These are phyloP conservation scores for Tilletia indica DNA, from an alignment of 1,284 basidiomycete species.

Conservation along the genomic window DNA sequence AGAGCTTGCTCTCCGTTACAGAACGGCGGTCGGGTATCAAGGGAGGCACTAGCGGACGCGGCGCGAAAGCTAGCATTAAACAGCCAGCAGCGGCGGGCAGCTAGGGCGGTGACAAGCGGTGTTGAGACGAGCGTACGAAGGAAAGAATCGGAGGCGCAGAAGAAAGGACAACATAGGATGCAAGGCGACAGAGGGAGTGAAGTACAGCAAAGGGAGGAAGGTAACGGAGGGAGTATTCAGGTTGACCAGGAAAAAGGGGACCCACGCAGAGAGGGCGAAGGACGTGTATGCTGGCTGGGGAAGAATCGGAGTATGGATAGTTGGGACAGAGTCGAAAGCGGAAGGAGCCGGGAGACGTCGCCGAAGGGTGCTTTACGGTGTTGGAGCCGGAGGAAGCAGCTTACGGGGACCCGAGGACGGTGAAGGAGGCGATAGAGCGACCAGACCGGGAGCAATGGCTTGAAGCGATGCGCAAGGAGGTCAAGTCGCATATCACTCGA, in stretches of 20 bases:
- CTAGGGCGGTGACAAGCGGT: too few relatives aligned
- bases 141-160: too few relatives aligned
- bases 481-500: background rate
- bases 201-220: background rate
- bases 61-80: too few relatives aligned
- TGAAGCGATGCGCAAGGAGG: background rate
- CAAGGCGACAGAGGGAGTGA: too few relatives aligned
- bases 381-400: background rate
- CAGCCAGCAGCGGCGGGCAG: too few relatives aligned
- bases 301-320: background rate
- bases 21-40: too few relatives aligned
- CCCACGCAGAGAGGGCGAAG: background rate
- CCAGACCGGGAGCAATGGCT: constrained; percentile 5
- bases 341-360: background rate
- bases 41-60: too few relatives aligned
- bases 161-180: too few relatives aligned
- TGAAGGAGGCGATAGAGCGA: background rate
- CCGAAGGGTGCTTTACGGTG: background rate
- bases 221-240: background rate
- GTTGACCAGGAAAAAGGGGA: too few relatives aligned
- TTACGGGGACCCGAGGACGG: background rate
- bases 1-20: too few relatives aligned
- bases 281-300: background rate
- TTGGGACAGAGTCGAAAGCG: background rate
- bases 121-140: too few relatives aligned